These are phyloP conservation scores for Theileria annulata DNA, from an alignment of 169 alveolate species.

Conservation along the genomic window DNA sequence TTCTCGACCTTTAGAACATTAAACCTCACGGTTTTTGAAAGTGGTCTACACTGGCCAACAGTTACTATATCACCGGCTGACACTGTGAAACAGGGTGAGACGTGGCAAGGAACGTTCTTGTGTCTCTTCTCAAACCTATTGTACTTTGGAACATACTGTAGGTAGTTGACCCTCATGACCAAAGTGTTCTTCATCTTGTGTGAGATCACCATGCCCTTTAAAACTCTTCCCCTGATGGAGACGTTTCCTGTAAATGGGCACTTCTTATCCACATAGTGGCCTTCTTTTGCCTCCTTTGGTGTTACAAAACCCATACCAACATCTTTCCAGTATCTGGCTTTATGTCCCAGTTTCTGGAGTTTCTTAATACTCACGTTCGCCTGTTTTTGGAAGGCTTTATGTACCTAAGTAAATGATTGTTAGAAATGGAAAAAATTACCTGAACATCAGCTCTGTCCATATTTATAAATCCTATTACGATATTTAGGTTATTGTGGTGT, in stretches of 20 bases:
- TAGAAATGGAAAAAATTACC: conserved; percentile 15
- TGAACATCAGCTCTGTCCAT: conserved; percentile 65
- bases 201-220: conserved; percentile 98
- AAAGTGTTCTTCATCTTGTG: conserved; percentile 98
- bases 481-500: neutral
- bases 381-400: conserved; percentile 69
- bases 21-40: conserved; percentile 98
- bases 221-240: conserved; percentile 96
- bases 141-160: conserved; percentile 97
- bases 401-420: conserved; percentile 28
- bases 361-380: conserved; percentile 56
- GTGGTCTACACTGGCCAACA: conserved; percentile 99
- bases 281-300: conserved; percentile 98
- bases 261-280: conserved; percentile 97
- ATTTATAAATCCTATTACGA: neutral
- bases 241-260: conserved; percentile 99
- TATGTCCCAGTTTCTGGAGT: conserved; percentile 65
- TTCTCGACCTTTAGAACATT: conserved; percentile 97
- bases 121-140: conserved; percentile 99
- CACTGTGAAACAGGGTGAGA: conserved; percentile 97
- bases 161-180: conserved; percentile 96
- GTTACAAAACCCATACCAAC: conserved; percentile 97
- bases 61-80: conserved; percentile 98
- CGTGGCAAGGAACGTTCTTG: conserved; percentile 95
- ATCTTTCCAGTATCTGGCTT: conserved; percentile 92